Evolutionary conservation across 805 yeast species (phyloP), one percentile per base, ranked within the genome.

Genomic region (Ogataea neopini): DNA sequence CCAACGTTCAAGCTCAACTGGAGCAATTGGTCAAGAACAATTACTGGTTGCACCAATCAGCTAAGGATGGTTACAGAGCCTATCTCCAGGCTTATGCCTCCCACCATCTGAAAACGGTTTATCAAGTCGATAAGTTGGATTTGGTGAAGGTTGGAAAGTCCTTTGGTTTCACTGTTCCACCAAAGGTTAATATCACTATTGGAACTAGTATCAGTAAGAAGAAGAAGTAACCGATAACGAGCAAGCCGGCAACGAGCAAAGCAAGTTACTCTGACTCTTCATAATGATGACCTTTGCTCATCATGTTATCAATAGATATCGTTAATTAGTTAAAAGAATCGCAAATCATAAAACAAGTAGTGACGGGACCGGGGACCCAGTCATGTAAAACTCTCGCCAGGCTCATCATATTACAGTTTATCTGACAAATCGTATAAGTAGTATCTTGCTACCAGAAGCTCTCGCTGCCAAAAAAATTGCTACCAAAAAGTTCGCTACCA

Each of bases 51-150:
- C 96, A 94, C 67, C 96, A 88, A 70, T 78, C 91, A 46, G 99
- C 99, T 25, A 88, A 90, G 70, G 99, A 94, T 64, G 99, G 99
- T 50, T 94, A 94, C 74, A 80, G 97, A 66, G 83, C 98, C 2
- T 94, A 94, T 69, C 76, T 94, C 61, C 99, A 94, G 72, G 98
- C 99, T 4, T 94, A 94, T 64, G 91, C 99, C 6, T 86, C 96
- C 18, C 99, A 94, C 70, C 96, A 91, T 63, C 76, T 94, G 69
- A 94, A 94, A 69, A 88, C 97, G 1, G 99, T 94, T 13, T 94
- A 94, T 66, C 96, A 91, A 71, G 89, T 94, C 59, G 98, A 94
- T 70, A 89, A 91, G 71, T 76, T 94, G 51, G 99, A 94, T 67
- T 74, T 94, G 54, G 92, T 84, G 29, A 94, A 92, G 72, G 97